phyloP scores from a whole-genome alignment of 2,329 filamentous ascomycete genomes.

The Ophiostoma tasmaniense region DNA sequence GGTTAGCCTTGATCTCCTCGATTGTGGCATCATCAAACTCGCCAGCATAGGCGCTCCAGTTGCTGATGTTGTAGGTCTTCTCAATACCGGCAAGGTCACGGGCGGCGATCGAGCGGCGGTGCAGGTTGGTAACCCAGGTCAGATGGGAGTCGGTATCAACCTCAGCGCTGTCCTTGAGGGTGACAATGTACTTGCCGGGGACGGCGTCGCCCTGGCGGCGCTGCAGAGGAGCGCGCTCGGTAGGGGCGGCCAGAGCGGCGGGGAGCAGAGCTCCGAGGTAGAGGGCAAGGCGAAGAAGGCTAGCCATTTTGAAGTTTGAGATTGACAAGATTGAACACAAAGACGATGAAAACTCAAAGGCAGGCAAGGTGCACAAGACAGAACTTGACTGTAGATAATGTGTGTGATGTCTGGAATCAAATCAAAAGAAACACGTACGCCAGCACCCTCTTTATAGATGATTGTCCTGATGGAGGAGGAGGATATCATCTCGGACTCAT shows the following conservation, averaged over 20 bases:
- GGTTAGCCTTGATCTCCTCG: slow-evolving; percentile 37
- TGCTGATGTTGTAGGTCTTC: slow-evolving; percentile 6
- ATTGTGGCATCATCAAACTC: slow-evolving; percentile 47
- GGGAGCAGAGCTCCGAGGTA: slow-evolving; percentile 5
- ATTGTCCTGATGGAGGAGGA: not conserved
- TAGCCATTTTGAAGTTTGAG: not conserved
- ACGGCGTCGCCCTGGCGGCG: slow-evolving; percentile 30
- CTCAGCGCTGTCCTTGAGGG: slow-evolving; percentile 18
- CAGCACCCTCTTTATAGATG: not conserved
- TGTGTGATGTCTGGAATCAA: not conserved
- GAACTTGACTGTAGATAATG: not conserved
- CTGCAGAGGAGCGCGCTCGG: slow-evolving; percentile 31
- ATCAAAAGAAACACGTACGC: not conserved
- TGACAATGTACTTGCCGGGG: slow-evolving; percentile 38
- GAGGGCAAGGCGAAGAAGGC: not conserved
- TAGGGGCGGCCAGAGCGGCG: not conserved
- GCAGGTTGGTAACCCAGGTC: not conserved
- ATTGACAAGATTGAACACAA: not conserved
- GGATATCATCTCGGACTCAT: not conserved
- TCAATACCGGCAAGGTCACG: not conserved
- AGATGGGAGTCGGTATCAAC: not conserved
- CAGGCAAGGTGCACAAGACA: not conserved
- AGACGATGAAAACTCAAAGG: not conserved
- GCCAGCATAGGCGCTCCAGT: slow-evolving; percentile 2
- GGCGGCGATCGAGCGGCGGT: not conserved